These are phyloP conservation scores for Xylaria sp. DNA, from an alignment of 2,329 filamentous ascomycete genomes.

Conservation along the genomic window DNA sequence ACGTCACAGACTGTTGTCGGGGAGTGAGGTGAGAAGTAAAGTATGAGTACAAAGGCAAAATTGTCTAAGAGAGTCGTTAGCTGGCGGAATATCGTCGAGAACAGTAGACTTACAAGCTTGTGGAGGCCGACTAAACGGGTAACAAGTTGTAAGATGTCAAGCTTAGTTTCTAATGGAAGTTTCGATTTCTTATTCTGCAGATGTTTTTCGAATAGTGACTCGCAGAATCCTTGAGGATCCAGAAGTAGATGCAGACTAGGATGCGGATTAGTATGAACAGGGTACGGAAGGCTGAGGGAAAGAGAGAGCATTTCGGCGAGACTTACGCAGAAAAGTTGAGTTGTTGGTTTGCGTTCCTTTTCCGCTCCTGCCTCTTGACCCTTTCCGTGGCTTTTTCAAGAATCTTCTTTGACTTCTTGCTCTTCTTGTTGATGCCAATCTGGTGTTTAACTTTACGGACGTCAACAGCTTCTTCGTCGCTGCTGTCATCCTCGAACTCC, in stretches of 20 bases:
- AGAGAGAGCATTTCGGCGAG: background rate
- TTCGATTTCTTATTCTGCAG: constrained; percentile 85
- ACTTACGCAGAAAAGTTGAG: constrained; percentile 86
- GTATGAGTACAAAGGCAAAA: constrained; percentile 93
- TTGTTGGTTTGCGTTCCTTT: constrained; percentile 84
- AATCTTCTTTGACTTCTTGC: constrained; percentile 80
- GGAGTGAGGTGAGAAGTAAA: constrained; percentile 92
- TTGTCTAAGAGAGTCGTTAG: constrained; percentile 52
- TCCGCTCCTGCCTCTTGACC: constrained; percentile 81
- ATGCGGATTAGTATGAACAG: constrained; percentile 7
- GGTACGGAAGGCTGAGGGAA: background rate
- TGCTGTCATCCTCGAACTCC: constrained; percentile 87
- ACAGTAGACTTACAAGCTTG: constrained; percentile 54
- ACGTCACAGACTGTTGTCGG: constrained; percentile 86
- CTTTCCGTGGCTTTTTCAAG: constrained; percentile 83
- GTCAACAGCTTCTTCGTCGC: constrained; percentile 79
- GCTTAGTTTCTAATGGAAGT: constrained; percentile 84
- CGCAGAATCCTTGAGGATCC: constrained; percentile 92
- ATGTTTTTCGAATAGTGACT: constrained; percentile 88
- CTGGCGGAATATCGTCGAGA: background rate
- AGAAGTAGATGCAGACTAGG: constrained; percentile 78
- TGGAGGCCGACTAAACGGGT: constrained; percentile 91
- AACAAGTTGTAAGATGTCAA: constrained; percentile 88
- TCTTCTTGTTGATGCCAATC: constrained; percentile 94
- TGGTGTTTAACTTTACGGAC: constrained; percentile 84